Percentiles rank a stretch among this genome's conserved stretches.
phyloP scores from a whole-genome alignment of 179 eudicot genomes.

The Camellia oleifera region DNA sequence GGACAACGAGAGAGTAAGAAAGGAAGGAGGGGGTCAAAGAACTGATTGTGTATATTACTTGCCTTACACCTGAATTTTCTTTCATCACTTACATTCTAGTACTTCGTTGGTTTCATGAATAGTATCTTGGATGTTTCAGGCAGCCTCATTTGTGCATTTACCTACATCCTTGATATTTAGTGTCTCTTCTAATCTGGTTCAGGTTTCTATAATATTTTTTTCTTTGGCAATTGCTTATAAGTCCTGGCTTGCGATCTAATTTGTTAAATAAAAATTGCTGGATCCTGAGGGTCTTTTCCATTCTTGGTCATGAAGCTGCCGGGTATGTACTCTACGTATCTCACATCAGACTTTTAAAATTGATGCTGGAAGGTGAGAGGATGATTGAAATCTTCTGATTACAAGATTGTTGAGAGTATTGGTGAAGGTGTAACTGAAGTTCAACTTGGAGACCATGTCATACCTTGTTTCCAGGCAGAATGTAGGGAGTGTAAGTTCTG shows the following conservation, averaged over 20 bases:
- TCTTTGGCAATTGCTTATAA: background rate
- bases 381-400: conserved; percentile 8
- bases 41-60: no score
- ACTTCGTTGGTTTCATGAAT: no score
- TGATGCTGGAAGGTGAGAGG: background rate
- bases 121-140: no score
- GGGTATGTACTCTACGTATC: conserved; percentile 49
- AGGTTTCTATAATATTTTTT: background rate
- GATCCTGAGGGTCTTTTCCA: conserved; percentile 98
- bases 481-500: conserved; percentile 93
- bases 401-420: conserved; percentile 92
- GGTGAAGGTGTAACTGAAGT: conserved; percentile 97
- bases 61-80: no score
- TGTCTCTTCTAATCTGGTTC: background rate
- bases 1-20: no score
- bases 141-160: background rate
- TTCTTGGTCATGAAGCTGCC: conserved; percentile 99
- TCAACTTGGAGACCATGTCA: conserved; percentile 92
- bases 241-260: conserved; percentile 1
- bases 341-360: background rate
- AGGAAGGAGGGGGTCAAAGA: no score
- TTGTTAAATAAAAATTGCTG: conserved; percentile 30
- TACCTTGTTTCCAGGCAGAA: conserved; percentile 96
- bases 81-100: no score
- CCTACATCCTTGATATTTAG: background rate